Base-by-base conservation (phyloP, 176 grass and related monocot genomes). In the Elaeis guineensis region DNA sequence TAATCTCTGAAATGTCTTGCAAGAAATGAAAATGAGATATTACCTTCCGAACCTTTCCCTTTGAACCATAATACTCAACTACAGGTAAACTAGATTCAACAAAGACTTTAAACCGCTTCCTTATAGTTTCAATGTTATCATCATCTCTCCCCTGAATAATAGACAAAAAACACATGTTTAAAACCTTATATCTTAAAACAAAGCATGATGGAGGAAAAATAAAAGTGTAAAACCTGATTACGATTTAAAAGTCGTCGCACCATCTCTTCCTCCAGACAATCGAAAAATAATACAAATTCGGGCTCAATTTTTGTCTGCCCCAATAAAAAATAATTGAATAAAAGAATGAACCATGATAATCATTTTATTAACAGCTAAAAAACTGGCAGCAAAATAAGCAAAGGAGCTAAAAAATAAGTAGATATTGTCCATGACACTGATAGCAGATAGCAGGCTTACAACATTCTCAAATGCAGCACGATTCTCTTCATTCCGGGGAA, bases 401-500 rank as follows among this genome's bases (percentile, higher is more conserved):
- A 44, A 44, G 35, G 9, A 44, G 35, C 8, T 44, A 9, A 11
- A 12, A 44, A 44, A 44, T 44, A 44, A 3, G 11, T 14, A 2
- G 35, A 44, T 44, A 44, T 44, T 11, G 11, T 44, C 35, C 9
- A 44, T 12, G 35, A 12, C 4, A 22, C 18, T 9, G 25, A 18
- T 59, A 20, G 1, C 17, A 22, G 50, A 48, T 58, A 71, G 25
- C 18, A 50, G 24, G 66, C 80, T 77, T 82, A 90, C 86, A 19
- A 88, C 28, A 28, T 49, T 84, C 44, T 96, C 91, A 25, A 75
- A 96, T 0, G 78, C 78, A 20, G 58, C 50, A 3, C 62, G 72
- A 51, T 87, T 90, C 19, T 82, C 80, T 82, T 90, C 80, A 20
- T 87, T 69, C 52, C 91, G 72, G 0, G 91, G 86, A 49, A 96